Evolutionary conservation across 805 yeast species (phyloP), one percentile per base, ranked within the genome.

Genomic region (Candida peoriensis): DNA sequence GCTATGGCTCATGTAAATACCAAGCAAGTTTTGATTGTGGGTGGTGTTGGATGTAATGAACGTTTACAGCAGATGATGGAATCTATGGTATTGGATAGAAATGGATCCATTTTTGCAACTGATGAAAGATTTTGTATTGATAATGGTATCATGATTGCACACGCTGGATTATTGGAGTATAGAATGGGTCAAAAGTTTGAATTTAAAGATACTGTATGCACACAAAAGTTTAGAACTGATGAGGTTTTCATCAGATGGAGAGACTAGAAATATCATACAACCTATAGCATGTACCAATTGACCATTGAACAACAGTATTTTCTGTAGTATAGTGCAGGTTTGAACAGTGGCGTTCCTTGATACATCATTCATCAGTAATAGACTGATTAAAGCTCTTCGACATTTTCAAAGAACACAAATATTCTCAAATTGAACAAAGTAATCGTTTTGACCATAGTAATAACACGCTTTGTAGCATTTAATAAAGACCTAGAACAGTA

Each of bases 81-180:
- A n/a, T 61, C 72, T 30, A 93, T 93, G 98, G 95, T 90, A 15
- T 58, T 70, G 29, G 97, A 89, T 51, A 68, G 98, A 44, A 78
- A 79, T 46, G 97, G 97, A 0, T 70, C 75, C n/a, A 81, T 93
- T 4, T 87, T 70, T 55, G 96, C 98, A 3, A 93, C 98, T 0
- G 98, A 93, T 58, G 97, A 93, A 54, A 63, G 97, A 39, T 90
- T 93, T 55, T 93, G 98, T 61, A 93, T 93, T 28, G 98, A 93
- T 56, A 93, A 93, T 53, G 98, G 98, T 9, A 93, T 90, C 24
- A 93, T 93, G 98, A 93, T 93, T 50, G 98, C 98, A 1, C 98
- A 93, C 52, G 97, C 98, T 0, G 98, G 98, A 0, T 63, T 93
- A 31, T 58, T 93, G 39, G 85, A 83, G 34, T 88, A 77, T 53